phyloP scores from a whole-genome alignment of 805 yeast genomes.

The Isabelozyma gotoi region DNA sequence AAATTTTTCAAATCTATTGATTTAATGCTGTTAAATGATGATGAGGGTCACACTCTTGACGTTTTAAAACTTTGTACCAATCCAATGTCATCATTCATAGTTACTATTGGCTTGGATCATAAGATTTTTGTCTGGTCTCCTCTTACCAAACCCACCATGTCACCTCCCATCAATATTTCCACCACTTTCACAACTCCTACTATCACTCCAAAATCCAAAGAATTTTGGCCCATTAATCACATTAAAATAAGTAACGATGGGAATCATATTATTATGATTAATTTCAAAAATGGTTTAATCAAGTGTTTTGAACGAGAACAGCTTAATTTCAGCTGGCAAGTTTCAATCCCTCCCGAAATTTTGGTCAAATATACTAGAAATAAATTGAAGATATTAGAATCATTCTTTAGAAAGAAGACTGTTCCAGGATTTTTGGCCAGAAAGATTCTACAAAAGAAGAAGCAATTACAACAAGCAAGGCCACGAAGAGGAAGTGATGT shows the following conservation, averaged over 20 bases:
- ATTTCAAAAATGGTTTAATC: slow-evolving; percentile 47
- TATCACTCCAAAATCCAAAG: slow-evolving; percentile 46
- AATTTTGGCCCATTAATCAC: slow-evolving; percentile 63
- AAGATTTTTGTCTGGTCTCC: slow-evolving; percentile 76
- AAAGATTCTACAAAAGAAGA: slow-evolving; percentile 24
- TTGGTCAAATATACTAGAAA: slow-evolving; percentile 13
- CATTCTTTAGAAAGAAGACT: slow-evolving; percentile 61
- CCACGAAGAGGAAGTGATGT: slow-evolving; percentile 34
- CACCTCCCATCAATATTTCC: slow-evolving; percentile 23
- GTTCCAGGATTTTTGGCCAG: slow-evolving; percentile 44
- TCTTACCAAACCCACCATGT: slow-evolving; percentile 24
- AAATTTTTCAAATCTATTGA: slow-evolving; percentile 30
- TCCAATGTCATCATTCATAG: slow-evolving; percentile 57
- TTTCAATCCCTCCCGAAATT: slow-evolving; percentile 37
- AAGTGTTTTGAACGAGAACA: slow-evolving; percentile 61
- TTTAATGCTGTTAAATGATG: slow-evolving; percentile 7
- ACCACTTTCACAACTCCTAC: slow-evolving; percentile 40
- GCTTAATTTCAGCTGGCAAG: slow-evolving; percentile 59
- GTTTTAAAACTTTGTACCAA: slow-evolving; percentile 61
- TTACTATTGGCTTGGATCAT: slow-evolving; percentile 74
- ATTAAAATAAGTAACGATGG: slow-evolving; percentile 60
- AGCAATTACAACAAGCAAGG: slow-evolving; percentile 8
- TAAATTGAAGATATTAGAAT: slow-evolving; percentile 45
- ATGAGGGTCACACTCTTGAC: slow-evolving; percentile 59
- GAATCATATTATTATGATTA: slow-evolving; percentile 54